Base-by-base conservation (phyloP, 2,329 filamentous ascomycete genomes). In the Mycosphaerelloides madeirae region DNA sequence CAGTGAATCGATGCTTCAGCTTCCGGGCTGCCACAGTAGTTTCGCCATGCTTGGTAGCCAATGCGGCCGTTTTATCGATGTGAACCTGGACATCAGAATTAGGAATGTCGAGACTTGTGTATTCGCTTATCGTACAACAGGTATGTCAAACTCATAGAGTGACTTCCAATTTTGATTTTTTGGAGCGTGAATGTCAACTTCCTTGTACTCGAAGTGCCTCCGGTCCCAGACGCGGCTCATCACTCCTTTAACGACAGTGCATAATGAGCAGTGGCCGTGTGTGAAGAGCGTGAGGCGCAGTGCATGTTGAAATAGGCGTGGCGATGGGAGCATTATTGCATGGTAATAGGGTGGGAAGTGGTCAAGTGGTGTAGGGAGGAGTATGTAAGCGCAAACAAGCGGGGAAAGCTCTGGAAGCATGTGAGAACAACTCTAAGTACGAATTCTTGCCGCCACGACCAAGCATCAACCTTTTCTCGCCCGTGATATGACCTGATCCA, bases 141-240 rank as follows among this genome's bases (percentile, higher is more conserved):
- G 86, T 6, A 87, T 85, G 55, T 91, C 86, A 62, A 89, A 87
- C 46, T 89, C 85, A 61, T 91, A 91, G 1, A 88, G 60, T 38
- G 82, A 74, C 58, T 78, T 81, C 86, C 86, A 91, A 18, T 71
- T 68, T 50, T 79, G 76, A 13, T 76, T 74, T 19, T 80, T 77
- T 0, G 77, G 72, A 38, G 77, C 75, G 67, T 85, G 79, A 38
- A 90, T 79, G 60, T 89, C 76, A 49, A 87, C 72, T 64, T 89
- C 84, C 6, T 73, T 71, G 64, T 81, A 88, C 14, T 74, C 74
- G 64, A 90, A 87, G 0, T 81, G 82, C 19, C 82, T 71, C 20
- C 69, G 65, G 45, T 85, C 78, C 77, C 79, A 84, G 7, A 89
- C 83, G 8, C 79, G 71, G 3, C 81, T 82, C 18, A 91, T 71